Base-by-base conservation (phyloP, 805 yeast species). In the Cyberlindnera euphorbiiphila region DNA sequence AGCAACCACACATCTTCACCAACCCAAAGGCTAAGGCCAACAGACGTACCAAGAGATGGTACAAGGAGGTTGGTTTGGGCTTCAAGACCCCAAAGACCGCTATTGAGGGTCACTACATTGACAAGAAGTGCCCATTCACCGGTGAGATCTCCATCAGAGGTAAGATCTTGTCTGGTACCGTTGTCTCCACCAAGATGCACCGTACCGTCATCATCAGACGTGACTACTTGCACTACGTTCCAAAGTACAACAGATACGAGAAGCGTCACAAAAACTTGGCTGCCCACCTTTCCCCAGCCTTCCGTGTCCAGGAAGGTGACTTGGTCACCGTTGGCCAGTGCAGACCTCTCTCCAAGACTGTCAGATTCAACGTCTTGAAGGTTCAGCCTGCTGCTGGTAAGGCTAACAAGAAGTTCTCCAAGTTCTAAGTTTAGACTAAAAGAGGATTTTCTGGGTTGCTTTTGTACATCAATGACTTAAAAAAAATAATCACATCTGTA, bases 1-100 rank as follows among this genome's bases (percentile, higher is more conserved):
- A 86, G 99, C 99, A 93, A 86, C 98, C 98, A 70, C 98, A 93
- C 82, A 91, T 93, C 82, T 93, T 93, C 95, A 89, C 88, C 78
- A 93, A 93, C 91, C 88, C 98, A 82, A 93, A 93, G 87, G 82
- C 96, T 65, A 89, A 87, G 89, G 95, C 94, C 71, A 80, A 78
- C 87, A 85, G 85, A 77, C 81, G 89, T 78, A 84, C 95, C 83
- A 93, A 93, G 93, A 93, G 99, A 87, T 93, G 99, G 99, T 89
- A 81, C 72, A 93, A 93, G 85, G 96, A 93, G 51, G 97, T 87
- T 65, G 99, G 99, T 72, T 86, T 93, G 71, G 99, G 99, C 61
- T 93, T 88, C 97, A 93, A 93, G 87, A 93, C 98, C 78, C 99
- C 99, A 75, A 84, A 81, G 77, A 76, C 89, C 68, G 98, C 98